These are phyloP conservation scores for Nicotiana knightiana DNA, from an alignment of 257 asterid species.

Conservation along the genomic window DNA sequence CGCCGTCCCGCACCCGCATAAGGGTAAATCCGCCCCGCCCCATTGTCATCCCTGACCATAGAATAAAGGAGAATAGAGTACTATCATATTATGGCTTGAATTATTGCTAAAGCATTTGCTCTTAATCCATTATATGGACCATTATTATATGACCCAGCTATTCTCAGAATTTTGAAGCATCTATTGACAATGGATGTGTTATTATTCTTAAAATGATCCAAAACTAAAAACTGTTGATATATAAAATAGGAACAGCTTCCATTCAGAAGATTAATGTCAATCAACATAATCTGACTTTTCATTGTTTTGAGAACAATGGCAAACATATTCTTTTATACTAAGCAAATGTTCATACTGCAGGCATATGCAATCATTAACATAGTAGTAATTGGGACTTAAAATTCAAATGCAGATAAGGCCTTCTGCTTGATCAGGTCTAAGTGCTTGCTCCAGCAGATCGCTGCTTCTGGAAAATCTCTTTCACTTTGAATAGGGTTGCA, in stretches of 20 bases:
- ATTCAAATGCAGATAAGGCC: constrained; percentile 7
- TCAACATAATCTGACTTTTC: neutral
- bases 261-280: neutral
- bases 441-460: constrained; percentile 19
- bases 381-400: neutral
- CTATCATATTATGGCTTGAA: too few relatives aligned
- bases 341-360: neutral
- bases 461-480: constrained; percentile 33
- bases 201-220: too few relatives aligned
- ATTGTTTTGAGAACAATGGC: neutral
- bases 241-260: neutral
- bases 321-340: neutral
- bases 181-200: too few relatives aligned
- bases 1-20: too few relatives aligned
- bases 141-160: too few relatives aligned
- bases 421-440: neutral
- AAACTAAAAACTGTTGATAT: neutral
- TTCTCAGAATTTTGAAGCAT: too few relatives aligned
- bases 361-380: neutral
- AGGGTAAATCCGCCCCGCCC: too few relatives aligned
- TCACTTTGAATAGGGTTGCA: constrained; percentile 25
- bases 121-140: too few relatives aligned
- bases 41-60: too few relatives aligned
- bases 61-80: too few relatives aligned
- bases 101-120: too few relatives aligned